Evolutionary conservation across 116 monocot genomes (phyloP), one percentile per base, ranked within the genome.

Genomic region (Posidonia oceanica): DNA sequence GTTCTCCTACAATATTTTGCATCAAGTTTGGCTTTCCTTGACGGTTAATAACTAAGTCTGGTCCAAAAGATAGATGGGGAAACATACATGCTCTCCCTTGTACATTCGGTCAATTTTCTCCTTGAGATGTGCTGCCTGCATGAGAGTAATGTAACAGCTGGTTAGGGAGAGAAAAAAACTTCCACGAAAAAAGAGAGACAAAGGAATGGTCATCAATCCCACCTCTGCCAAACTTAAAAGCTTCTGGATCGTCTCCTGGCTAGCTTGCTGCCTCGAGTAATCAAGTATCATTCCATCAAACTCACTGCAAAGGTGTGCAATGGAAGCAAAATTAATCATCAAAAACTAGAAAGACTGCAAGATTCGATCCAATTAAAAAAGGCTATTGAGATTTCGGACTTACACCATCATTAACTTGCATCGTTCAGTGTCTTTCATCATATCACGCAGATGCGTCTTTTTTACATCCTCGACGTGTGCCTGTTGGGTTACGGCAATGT

Each of bases 351-450:
- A 36, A 22, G 12, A 67, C 36, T 69, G 37, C 36, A 22, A 69
- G 12, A 10, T 48, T 12, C 48, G 8, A 44, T 44, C 44, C 4
- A 44, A 44, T 6, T 2, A 48, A 10, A 48, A 12, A 48, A 48
- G 48, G 7, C 12, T 12, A 10, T 7, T 48, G 48, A 48, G 11
- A 48, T 48, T 10, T 48, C 48, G 48, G 7, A 37, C 96, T 74
- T 91, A 96, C 96, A 82, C 83, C 68, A 79, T 96, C 88, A 96
- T 91, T n/a, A 85, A 86, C 85, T 89, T 83, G 91, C 91, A 96
- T 5, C 96, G 88, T 36, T 89, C 85, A 10, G 69, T 73, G 67
- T 96, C 89, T 14, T 52, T 65, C 96, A 91, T 76, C 71, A 96
- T 79, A 75, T 96, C 81, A 17, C 88, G 82, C 59, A 96, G 76